Conservation (phyloP, 2,329 filamentous ascomycete genomes). For the Seiridium cupressi region DNA sequence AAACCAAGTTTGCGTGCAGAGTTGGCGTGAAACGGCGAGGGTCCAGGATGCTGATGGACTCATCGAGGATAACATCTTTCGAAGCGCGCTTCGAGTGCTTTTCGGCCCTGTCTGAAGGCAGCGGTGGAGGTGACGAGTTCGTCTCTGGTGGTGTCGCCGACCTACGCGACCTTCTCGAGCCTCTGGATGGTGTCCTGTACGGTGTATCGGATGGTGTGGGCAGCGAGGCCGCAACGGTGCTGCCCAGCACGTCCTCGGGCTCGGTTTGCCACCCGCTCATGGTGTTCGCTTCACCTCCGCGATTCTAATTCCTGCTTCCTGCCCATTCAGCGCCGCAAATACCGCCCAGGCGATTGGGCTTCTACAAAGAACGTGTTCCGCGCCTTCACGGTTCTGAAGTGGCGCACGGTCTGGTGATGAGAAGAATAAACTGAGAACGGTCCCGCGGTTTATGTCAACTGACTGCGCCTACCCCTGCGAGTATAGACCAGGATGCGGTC, state of each 20-base stretch:
- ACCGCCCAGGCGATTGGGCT: background rate
- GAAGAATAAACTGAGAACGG: background rate
- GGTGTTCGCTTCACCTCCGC: constrained; percentile 8
- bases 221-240: constrained; percentile 56
- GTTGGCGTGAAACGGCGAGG: constrained; percentile 93
- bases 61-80: constrained; percentile 61
- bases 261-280: constrained; percentile 64
- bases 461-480: background rate
- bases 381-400: background rate
- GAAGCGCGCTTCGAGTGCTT: constrained; percentile 50
- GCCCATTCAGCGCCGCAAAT: background rate
- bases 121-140: constrained; percentile 54
- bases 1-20: constrained; percentile 88
- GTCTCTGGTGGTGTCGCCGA: constrained; percentile 62
- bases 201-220: constrained; percentile 72
- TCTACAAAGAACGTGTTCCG: background rate
- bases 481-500: background rate
- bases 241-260: constrained; percentile 50
- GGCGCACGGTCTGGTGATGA: background rate
- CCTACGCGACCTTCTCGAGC: constrained; percentile 59
- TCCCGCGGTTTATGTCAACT: background rate
- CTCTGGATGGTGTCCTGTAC: constrained; percentile 69
- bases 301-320: background rate
- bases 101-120: constrained; percentile 41
- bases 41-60: constrained; percentile 74